Percentiles rank a stretch among this genome's conserved stretches.
Evolutionary conservation across 192 early-diverging fungal species (phyloP).

Genomic region (Entomortierella parvispora): DNA sequence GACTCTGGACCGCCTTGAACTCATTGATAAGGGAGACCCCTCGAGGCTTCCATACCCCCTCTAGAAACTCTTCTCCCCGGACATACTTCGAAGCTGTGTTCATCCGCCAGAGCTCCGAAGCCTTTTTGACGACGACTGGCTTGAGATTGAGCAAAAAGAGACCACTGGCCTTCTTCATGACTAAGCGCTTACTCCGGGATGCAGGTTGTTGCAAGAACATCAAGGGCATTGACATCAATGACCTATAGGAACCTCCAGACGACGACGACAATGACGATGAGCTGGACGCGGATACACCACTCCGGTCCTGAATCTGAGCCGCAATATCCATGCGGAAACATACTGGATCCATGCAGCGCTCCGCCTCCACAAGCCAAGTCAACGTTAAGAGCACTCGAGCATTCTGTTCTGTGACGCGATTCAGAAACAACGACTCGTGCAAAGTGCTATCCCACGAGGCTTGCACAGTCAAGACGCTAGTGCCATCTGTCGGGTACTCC

Average conservation of each 20-base stretch:
- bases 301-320: constrained; percentile 68
- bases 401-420: constrained; percentile 67
- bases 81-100: constrained; percentile 78
- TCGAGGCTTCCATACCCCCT: constrained; percentile 71
- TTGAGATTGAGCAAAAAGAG: constrained; percentile 71
- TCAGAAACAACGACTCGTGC: constrained; percentile 74
- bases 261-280: constrained; percentile 14
- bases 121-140: constrained; percentile 63
- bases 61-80: constrained; percentile 75
- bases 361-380: constrained; percentile 66
- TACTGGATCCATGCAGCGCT: constrained; percentile 68
- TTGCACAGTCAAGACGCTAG: constrained; percentile 62
- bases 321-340: constrained; percentile 70
- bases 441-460: constrained; percentile 84
- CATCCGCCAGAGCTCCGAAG: constrained; percentile 74
- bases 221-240: too few species aligned
- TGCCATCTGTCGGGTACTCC: constrained; percentile 70
- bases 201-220: constrained; percentile 41
- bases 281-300: constrained; percentile 48
- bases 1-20: constrained; percentile 54
- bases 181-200: constrained; percentile 5
- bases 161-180: constrained; percentile 58
- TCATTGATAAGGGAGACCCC: constrained; percentile 74
- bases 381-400: constrained; percentile 68
- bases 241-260: constrained; percentile 22